Evolutionary conservation across 345 rosid genomes (phyloP), one percentile per base, ranked within the genome.

Genomic region (Iberis pinnata): DNA sequence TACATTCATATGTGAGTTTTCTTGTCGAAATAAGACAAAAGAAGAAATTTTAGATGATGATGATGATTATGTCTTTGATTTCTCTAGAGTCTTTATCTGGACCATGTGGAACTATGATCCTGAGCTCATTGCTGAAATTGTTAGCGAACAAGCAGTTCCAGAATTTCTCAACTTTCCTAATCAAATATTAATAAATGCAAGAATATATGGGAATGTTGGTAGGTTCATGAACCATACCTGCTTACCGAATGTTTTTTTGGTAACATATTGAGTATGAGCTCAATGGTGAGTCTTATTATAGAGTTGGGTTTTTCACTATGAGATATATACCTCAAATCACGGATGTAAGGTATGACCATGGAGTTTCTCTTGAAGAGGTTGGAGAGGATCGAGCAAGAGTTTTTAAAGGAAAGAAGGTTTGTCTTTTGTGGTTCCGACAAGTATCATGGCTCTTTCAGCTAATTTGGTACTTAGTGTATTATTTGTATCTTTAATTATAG

Each of bases 161-260:
- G 63, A 57, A 61, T 27, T 47, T 46, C 56, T 18, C 25, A 45
- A 68, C 3, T 18, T 87, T 38, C 81, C 83, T 2, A 29, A 10
- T 73, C 24, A 78, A 7, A 45, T 84, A 9, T 45, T 79, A 47
- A 77, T 86, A 13, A 73, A 60, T 43, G 84, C 87, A 0, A 84
- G 64, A 43, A 58, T 56, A 14, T 13, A 10, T 47, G 98, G 86
- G 6, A 90, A 90, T 48, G 79, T 87, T 9, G 80, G 84, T n/a
- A 73, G 95, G 24, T 85, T 88, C 64, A 79, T 88, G 78, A 88
- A 85, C 56, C 95, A 88, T 16, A 39, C 89, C 59, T 87, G 92
- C 66, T 60, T 47, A 15, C 87, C 26, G 2, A 54, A 6, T 3
- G n/a, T n/a, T n/a, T n/a, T n/a, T 54, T 19, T 90, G 98, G 92